phyloP scores from a whole-genome alignment of 352 stramenopile genomes.

The Pythium rhizo-oryzae region DNA sequence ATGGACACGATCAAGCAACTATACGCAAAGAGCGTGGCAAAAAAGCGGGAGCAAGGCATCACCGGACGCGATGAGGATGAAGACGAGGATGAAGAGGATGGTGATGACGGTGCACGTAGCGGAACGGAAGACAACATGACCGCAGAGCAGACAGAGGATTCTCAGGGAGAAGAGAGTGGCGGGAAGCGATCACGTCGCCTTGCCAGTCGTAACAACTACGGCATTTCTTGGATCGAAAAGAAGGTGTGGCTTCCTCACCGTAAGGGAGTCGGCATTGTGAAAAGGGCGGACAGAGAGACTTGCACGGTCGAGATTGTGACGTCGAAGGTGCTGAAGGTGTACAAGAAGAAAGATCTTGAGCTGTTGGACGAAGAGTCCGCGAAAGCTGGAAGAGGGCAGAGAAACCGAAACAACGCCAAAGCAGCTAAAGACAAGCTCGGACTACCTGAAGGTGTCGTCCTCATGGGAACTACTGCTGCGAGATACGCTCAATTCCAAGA shows the following conservation, averaged over 20 bases:
- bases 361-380: conserved; percentile 61
- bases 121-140: conserved; percentile 56
- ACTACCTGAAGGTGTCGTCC: conserved; percentile 66
- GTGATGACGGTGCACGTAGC: conserved; percentile 46
- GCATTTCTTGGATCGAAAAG: conserved; percentile 87
- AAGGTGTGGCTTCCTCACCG: conserved; percentile 82
- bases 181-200: conserved; percentile 69
- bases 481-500: conserved; percentile 85
- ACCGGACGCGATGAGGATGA: conserved; percentile 39
- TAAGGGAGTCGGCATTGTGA: conserved; percentile 79
- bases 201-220: conserved; percentile 81
- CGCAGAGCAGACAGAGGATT: conserved; percentile 73
- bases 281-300: conserved; percentile 82
- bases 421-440: conserved; percentile 67
- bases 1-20: conserved; percentile 82
- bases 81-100: conserved; percentile 61
- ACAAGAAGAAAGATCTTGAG: conserved; percentile 89
- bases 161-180: conserved; percentile 75
- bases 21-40: conserved; percentile 66
- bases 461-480: conserved; percentile 85
- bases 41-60: conserved; percentile 48
- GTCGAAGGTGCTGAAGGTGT: conserved; percentile 78
- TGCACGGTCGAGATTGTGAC: conserved; percentile 81
- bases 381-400: conserved; percentile 55
- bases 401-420: conserved; percentile 74